phyloP scores from a whole-genome alignment of 495 filamentous ascomycete genomes.

The Podospora appendiculata region DNA sequence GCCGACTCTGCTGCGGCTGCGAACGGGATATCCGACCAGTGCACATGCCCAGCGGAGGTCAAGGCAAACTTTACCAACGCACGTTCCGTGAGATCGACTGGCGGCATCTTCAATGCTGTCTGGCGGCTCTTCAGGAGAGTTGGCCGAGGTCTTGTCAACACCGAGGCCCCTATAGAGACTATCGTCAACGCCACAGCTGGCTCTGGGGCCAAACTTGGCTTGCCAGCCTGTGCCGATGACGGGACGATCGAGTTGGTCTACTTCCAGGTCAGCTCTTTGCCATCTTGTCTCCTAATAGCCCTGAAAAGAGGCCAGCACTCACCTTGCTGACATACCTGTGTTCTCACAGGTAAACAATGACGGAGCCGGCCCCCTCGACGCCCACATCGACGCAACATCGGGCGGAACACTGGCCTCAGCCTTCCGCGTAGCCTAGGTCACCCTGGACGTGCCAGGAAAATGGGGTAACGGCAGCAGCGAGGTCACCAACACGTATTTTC shows the following conservation, averaged over 20 bases:
- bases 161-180: slow-evolving; percentile 28
- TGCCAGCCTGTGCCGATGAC: slow-evolving; percentile 47
- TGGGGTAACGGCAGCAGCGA: slow-evolving; percentile 41
- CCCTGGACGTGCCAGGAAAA: slow-evolving; percentile 49
- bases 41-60: slow-evolving; percentile 1
- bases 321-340: background rate
- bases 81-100: background rate
- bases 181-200: slow-evolving; percentile 36
- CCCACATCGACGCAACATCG: slow-evolving; percentile 45
- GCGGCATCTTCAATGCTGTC: slow-evolving; percentile 7
- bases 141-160: slow-evolving; percentile 11
- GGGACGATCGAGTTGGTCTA: slow-evolving; percentile 49
- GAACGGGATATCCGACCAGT: slow-evolving; percentile 10
- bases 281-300: background rate
- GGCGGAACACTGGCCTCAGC: slow-evolving; percentile 45
- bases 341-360: slow-evolving; percentile 44
- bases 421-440: slow-evolving; percentile 47
- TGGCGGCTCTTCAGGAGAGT: slow-evolving; percentile 11
- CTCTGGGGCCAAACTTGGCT: slow-evolving; percentile 30
- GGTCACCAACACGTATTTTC: slow-evolving; percentile 46
- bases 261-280: slow-evolving; percentile 9
- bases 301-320: background rate
- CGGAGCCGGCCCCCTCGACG: slow-evolving; percentile 41
- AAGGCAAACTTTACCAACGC: background rate
- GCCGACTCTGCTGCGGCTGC: slow-evolving; percentile 12